phyloP scores from a whole-genome alignment of 176 grass and related monocot genomes.

The Neostapfia colusana region DNA sequence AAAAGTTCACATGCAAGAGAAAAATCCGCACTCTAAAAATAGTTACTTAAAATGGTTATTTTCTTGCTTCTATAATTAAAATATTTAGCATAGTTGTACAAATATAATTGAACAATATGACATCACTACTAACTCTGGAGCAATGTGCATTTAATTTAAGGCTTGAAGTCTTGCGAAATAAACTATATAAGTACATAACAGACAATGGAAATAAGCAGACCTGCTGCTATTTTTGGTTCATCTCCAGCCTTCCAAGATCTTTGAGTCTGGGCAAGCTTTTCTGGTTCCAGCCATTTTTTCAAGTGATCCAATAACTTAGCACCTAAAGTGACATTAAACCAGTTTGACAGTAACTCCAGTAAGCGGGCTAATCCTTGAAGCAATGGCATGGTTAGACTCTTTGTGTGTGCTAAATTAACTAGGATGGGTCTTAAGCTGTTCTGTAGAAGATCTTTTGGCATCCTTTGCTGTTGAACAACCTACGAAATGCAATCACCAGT shows the following conservation, averaged over 20 bases:
- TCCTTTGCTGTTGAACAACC: slow-evolving; percentile 98
- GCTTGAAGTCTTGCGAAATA: background rate
- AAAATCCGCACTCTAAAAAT: background rate
- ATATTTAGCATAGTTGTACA: slow-evolving; percentile 1
- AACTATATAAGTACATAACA: background rate
- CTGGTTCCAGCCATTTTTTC: slow-evolving; percentile 97
- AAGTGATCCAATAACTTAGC: slow-evolving; percentile 96
- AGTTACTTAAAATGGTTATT: slow-evolving; percentile 3
- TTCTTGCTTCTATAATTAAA: slow-evolving; percentile 4
- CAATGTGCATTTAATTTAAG: background rate
- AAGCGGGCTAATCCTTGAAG: slow-evolving; percentile 93
- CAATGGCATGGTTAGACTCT: slow-evolving; percentile 95
- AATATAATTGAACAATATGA: background rate
- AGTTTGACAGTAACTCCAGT: slow-evolving; percentile 91
- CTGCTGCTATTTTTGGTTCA: slow-evolving; percentile 94
- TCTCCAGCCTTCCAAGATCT: slow-evolving; percentile 97
- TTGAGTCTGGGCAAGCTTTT: slow-evolving; percentile 89
- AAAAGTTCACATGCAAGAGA: slow-evolving; percentile 4
- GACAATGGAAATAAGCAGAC: slow-evolving; percentile 36
- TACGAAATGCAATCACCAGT: slow-evolving; percentile 35
- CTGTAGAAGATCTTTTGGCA: slow-evolving; percentile 98
- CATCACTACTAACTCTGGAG: slow-evolving; percentile 7
- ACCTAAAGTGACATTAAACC: slow-evolving; percentile 98
- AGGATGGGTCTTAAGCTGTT: slow-evolving; percentile 95
- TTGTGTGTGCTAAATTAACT: slow-evolving; percentile 96